Conservation (phyloP, 2,329 filamentous ascomycete species). For the Lasiodiplodia sp. region DNA sequence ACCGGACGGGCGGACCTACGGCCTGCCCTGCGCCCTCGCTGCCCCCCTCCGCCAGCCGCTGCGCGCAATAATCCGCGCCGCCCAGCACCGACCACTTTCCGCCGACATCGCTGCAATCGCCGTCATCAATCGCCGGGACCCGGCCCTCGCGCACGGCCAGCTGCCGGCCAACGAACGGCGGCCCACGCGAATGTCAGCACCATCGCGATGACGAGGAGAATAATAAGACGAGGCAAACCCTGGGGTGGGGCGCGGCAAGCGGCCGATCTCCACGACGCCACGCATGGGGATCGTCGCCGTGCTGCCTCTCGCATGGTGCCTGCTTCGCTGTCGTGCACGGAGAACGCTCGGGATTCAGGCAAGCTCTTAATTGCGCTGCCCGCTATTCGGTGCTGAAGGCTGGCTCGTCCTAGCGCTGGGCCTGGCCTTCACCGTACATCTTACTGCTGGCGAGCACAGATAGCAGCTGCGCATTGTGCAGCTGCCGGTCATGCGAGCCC, state of each 20-base stretch:
- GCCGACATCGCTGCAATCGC: conserved; percentile 15
- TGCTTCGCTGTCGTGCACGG: conserved; percentile 23
- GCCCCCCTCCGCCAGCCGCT: background rate
- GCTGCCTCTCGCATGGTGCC: conserved; percentile 9
- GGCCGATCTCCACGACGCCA: conserved; percentile 24
- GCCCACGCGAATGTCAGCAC: conserved; percentile 10
- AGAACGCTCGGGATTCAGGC: conserved; percentile 25
- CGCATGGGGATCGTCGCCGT: conserved; percentile 24
- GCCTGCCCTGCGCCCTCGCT: background rate
- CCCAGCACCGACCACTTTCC: background rate
- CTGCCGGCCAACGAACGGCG: background rate
- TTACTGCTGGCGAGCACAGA: conserved; percentile 12
- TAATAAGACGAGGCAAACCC: background rate
- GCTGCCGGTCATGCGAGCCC: conserved; percentile 10
- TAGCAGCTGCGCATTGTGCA: conserved; percentile 15
- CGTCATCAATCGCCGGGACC: background rate
- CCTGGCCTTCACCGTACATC: conserved; percentile 15
- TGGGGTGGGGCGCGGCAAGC: conserved; percentile 24
- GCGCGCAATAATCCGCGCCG: background rate
- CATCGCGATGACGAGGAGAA: conserved; percentile 3
- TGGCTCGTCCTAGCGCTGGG: background rate
- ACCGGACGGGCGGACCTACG: conserved; percentile 9
- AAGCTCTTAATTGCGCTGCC: background rate
- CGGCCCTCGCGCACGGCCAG: background rate
- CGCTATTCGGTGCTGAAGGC: background rate